A percentile compares a stretch with the other conserved stretches of the same genome.
Conservation (phyloP, 2,329 filamentous ascomycete species). For the Lachnum nothofagi region DNA sequence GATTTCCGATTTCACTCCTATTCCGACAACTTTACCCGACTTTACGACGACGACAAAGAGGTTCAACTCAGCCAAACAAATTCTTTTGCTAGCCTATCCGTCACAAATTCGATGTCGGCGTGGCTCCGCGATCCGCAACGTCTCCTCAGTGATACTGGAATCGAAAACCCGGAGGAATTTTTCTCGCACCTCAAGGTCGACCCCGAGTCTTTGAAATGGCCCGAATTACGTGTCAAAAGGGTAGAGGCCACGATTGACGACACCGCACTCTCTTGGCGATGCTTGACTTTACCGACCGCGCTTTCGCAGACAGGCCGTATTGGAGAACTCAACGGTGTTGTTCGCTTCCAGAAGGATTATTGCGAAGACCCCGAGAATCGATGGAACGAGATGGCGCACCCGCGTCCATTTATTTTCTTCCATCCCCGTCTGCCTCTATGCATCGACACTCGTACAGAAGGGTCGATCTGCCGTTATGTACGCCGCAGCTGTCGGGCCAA, state of each 20-base stretch:
- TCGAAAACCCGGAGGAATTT: conserved; percentile 57
- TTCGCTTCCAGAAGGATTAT: conserved; percentile 70
- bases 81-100: conserved; percentile 67
- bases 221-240: conserved; percentile 27
- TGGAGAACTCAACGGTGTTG: conserved; percentile 70
- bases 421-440: conserved; percentile 84
- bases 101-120: conserved; percentile 67
- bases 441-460: conserved; percentile 85
- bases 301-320: conserved; percentile 39
- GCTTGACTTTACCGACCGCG: conserved; percentile 44
- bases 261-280: conserved; percentile 64
- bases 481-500: conserved; percentile 89
- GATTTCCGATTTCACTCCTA: conserved; percentile 64
- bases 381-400: conserved; percentile 61
- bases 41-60: conserved; percentile 62
- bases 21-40: conserved; percentile 67
- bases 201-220: conserved; percentile 26
- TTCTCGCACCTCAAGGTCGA: conserved; percentile 49
- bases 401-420: conserved; percentile 76
- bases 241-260: conserved; percentile 23
- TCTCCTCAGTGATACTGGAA: conserved; percentile 62
- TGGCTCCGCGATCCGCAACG: conserved; percentile 75
- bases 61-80: conserved; percentile 63
- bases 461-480: conserved; percentile 81
- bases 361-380: conserved; percentile 60